Evolutionary conservation across 768 basidiomycete genomes (phyloP).

Genomic region (Omphalotus guepiniiformis): DNA sequence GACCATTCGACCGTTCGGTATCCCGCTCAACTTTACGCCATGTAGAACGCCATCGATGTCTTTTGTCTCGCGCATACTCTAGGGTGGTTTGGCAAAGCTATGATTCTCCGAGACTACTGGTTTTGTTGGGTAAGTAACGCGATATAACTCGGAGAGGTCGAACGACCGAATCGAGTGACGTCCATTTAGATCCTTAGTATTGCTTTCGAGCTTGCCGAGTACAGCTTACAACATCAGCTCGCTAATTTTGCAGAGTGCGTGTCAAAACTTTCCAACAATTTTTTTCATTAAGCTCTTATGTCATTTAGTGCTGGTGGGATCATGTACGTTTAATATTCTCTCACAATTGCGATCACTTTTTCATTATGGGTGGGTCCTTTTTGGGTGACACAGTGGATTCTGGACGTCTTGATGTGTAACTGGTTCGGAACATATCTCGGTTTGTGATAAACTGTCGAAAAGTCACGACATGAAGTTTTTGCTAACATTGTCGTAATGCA

Average conservation of each 20-base stretch:
- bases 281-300: conserved; percentile 17
- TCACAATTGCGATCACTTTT: conserved; percentile 8
- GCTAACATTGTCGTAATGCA: too few relatives aligned
- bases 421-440: conserved; percentile 86
- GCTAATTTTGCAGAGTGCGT: conserved; percentile 81
- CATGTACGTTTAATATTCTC: conserved; percentile 51
- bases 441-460: too few relatives aligned
- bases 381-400: conserved; percentile 58
- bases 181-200: conserved; percentile 69
- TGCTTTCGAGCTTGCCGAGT: conserved; percentile 86
- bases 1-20: background rate
- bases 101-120: conserved; percentile 90
- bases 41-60: conserved; percentile 75
- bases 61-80: conserved; percentile 83
- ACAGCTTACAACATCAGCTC: conserved; percentile 84
- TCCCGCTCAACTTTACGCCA: conserved; percentile 1
- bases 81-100: conserved; percentile 90
- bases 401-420: conserved; percentile 84
- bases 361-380: conserved; percentile 6
- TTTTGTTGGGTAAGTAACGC: conserved; percentile 74
- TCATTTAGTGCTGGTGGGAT: conserved; percentile 84
- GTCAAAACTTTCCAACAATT: conserved; percentile 12
- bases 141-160: conserved; percentile 4
- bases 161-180: background rate
- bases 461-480: too few relatives aligned